A percentile compares a stretch with the other conserved stretches of the same genome.
Evolutionary conservation across 345 rosid genomes (phyloP).

Genomic region (Populus deltoides): DNA sequence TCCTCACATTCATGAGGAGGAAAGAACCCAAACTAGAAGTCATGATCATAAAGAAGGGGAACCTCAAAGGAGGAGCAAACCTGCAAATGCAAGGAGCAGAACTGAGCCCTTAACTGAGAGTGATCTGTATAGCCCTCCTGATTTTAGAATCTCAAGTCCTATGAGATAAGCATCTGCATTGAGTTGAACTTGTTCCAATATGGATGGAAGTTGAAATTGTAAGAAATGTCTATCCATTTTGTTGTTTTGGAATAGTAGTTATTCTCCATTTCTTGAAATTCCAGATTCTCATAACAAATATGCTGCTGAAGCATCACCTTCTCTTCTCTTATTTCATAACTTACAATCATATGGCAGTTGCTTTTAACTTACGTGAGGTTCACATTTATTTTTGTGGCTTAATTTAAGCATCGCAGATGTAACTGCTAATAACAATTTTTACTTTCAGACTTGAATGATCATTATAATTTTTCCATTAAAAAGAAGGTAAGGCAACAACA

Average conservation of each 20-base stretch:
- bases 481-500: background rate
- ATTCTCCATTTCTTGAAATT: conserved; percentile 3
- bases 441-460: background rate
- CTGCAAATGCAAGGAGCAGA: conserved; percentile 49
- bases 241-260: conserved; percentile 12
- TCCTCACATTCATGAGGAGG: conserved; percentile 23
- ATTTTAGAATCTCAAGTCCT: conserved; percentile 9
- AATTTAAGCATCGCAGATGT: background rate
- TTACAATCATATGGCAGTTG: background rate
- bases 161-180: conserved; percentile 23
- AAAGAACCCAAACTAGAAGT: conserved; percentile 13
- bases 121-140: conserved; percentile 23
- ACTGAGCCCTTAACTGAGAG: conserved; percentile 32
- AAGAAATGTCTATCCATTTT: conserved; percentile 22
- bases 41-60: conserved; percentile 19
- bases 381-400: background rate
- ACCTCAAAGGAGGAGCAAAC: conserved; percentile 22
- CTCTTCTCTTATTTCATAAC: background rate
- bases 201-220: conserved; percentile 26
- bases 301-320: background rate
- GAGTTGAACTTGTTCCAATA: conserved; percentile 13
- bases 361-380: background rate
- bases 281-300: background rate
- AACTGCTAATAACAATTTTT: background rate
- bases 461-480: background rate